Evolutionary conservation across 768 basidiomycete species (phyloP).

Genomic region (Cystofilobasidium bisporidii): DNA sequence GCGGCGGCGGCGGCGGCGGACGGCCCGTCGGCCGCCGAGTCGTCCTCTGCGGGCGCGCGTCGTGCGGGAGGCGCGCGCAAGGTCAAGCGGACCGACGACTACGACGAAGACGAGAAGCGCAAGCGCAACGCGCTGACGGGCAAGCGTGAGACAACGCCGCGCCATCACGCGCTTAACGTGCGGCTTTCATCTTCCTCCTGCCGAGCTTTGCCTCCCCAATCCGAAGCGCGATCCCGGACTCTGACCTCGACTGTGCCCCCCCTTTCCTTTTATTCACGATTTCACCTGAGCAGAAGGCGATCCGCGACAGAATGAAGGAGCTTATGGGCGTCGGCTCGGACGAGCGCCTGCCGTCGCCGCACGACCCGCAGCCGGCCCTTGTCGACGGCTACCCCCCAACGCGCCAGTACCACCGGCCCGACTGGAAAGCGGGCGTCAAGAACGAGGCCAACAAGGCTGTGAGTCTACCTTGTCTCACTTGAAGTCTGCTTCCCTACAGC

Average conservation of each 20-base stretch:
- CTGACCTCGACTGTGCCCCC: background rate
- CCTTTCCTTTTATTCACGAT: no score
- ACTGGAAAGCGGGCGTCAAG: slow-evolving; percentile 20
- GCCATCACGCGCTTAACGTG: slow-evolving; percentile 13
- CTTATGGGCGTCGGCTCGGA: slow-evolving; percentile 16
- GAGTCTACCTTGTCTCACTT: background rate
- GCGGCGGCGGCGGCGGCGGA: no score
- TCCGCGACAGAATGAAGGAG: slow-evolving; percentile 18
- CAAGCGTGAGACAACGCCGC: slow-evolving; percentile 7
- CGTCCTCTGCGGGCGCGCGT: background rate
- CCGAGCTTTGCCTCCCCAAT: no score
- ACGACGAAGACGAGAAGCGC: slow-evolving; percentile 1
- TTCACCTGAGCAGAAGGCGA: slow-evolving; percentile 16
- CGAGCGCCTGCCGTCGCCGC: slow-evolving; percentile 15
- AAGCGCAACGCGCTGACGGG: slow-evolving; percentile 8
- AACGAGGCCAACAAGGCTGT: slow-evolving; percentile 4
- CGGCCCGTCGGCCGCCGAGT: background rate
- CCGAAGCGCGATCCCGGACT: no score
- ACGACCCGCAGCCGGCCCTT: slow-evolving; percentile 16
- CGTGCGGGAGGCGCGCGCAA: background rate
- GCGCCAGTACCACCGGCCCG: background rate
- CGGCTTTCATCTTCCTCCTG: background rate
- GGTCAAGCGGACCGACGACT: background rate
- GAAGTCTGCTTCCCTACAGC: no score
- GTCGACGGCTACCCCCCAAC: background rate